A percentile compares a stretch with the other conserved stretches of the same genome.
These are phyloP conservation scores for Kodamaea arcana DNA, from an alignment of 1,139 yeast species.

Conservation along the genomic window DNA sequence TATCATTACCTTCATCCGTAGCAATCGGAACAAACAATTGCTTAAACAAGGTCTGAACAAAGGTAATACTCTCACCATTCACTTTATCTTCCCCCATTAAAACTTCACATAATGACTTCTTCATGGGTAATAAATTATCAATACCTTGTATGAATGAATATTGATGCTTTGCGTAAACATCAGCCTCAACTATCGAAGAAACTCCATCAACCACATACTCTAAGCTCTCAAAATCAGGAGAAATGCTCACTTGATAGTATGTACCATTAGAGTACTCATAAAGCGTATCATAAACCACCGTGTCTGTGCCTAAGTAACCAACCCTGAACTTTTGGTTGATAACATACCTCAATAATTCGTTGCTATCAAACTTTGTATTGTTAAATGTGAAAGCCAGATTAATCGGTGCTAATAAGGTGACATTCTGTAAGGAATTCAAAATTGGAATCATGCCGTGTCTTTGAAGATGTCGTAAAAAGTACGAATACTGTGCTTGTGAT, in stretches of 20 bases:
- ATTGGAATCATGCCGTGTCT: constrained; percentile 62
- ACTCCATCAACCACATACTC: constrained; percentile 47
- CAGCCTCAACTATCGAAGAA: constrained; percentile 55
- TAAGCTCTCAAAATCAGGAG: constrained; percentile 25
- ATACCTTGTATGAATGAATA: constrained; percentile 74
- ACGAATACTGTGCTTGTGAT: constrained; percentile 67
- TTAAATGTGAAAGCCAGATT: constrained; percentile 66
- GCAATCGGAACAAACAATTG: constrained; percentile 22
- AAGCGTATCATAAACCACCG: constrained; percentile 30
- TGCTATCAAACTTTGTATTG: constrained; percentile 13
- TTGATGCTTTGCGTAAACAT: constrained; percentile 63
- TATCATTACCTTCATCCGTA: too few species aligned
- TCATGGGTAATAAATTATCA: constrained; percentile 45
- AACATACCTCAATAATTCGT: constrained; percentile 30
- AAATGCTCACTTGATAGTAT: constrained; percentile 24
- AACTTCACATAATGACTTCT: constrained; percentile 41
- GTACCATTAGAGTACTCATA: constrained; percentile 15
- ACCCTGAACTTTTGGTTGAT: constrained; percentile 34
- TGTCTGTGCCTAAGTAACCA: constrained; percentile 26
- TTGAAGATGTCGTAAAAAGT: constrained; percentile 64
- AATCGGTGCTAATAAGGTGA: constrained; percentile 81
- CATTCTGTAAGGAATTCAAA: constrained; percentile 59
- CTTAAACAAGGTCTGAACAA: constrained; percentile 27
- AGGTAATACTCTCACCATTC: constrained; percentile 22
- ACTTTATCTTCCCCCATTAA: constrained; percentile 19